Base-by-base conservation (phyloP, 306 rosid genomes). In the Lupinus albus region DNA sequence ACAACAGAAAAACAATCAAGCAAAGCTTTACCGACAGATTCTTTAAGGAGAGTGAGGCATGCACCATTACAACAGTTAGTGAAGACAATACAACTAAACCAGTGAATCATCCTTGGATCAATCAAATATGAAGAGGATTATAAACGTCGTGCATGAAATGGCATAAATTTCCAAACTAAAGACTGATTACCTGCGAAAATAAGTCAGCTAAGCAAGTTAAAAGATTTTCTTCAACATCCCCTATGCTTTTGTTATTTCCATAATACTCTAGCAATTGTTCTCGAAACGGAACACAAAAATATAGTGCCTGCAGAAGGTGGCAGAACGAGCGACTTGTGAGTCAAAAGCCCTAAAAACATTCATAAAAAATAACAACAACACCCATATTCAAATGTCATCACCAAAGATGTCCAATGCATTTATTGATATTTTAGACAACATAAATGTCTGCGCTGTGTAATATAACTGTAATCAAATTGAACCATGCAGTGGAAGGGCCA, bases 251-350 rank as follows among this genome's bases (percentile, higher is more conserved):
- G 85, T 70, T 82, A 81, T 64, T 91, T 64, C 92, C 84, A 81
- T 91, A 94, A 67, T 88, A 94, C 61, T 91, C 96, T 44, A 94
- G 75, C 66, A 94, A 81, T 55, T 94, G 97, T 60, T 94, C 97
- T 1, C 99, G 99, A 75, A 94, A 94, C 41, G 99, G 99, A 78
- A 91, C 99, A 67, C 99, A 94, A 70, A 94, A 94, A 78, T 94
- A 94, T 61, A 94, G 91, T 12, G 99, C 99, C 99, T 91, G 89
- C 79, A 76, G 35, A 58, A 53, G 36, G 67, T 47, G 14, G 56
- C 20, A 71, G 54, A 78, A 74, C 35, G 33, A 74, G 52, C 32
- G 51, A 64, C 64, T 28, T 2, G 21, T 44, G 61, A 41, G 72
- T 8, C 6, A 75, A 41, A 14, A 60, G 65, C 75, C 17, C 17